These are phyloP conservation scores for Sutorius australiensis DNA, from an alignment of 768 basidiomycete species.

Conservation along the genomic window DNA sequence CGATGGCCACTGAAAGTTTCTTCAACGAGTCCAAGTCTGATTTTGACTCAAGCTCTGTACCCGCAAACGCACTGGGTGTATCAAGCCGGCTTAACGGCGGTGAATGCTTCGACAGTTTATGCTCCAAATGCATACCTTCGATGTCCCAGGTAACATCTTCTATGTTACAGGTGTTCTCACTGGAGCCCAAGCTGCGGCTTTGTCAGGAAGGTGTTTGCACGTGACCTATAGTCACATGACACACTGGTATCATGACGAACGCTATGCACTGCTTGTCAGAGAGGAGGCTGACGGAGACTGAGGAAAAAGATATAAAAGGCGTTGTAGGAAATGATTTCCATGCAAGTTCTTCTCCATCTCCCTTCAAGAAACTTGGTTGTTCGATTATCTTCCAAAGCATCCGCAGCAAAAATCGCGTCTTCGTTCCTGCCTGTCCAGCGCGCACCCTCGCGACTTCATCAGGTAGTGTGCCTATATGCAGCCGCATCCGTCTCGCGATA, in stretches of 20 bases:
- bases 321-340: slow-evolving; percentile 10
- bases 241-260: neutral
- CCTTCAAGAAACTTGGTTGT: slow-evolving; percentile 9
- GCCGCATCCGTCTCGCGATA: slow-evolving; percentile 1
- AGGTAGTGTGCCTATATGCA: slow-evolving; percentile 18
- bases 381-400: slow-evolving; percentile 3
- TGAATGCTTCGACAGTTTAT: neutral
- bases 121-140: neutral
- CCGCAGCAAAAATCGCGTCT: slow-evolving; percentile 13
- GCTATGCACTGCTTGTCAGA: neutral
- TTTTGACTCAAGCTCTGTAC: neutral
- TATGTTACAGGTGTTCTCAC: no score
- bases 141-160: neutral
- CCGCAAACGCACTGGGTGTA: no score
- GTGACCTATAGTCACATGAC: slow-evolving; percentile 16
- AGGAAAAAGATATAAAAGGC: slow-evolving; percentile 15
- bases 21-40: neutral
- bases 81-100: neutral
- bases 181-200: neutral
- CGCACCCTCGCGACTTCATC: slow-evolving; percentile 21
- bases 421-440: slow-evolving; percentile 3
- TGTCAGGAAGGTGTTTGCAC: neutral
- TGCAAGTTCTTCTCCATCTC: neutral
- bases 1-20: neutral
- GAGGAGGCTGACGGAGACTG: slow-evolving; percentile 15